Conservation (phyloP, 179 eudicot species). For the Beta macrorhiza region DNA sequence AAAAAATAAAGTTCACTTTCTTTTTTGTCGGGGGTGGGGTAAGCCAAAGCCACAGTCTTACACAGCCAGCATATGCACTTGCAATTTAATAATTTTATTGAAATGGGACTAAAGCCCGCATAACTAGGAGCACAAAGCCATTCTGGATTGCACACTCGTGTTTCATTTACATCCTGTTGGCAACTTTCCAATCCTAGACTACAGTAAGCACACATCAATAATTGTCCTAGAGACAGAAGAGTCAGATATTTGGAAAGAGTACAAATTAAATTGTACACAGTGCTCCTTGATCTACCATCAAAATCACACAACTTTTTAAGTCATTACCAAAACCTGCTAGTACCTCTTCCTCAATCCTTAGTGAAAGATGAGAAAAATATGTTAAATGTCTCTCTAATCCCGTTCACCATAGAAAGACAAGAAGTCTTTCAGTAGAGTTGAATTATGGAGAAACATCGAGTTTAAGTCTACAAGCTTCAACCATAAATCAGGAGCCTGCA, state of each 20-base stretch:
- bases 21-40: not conserved
- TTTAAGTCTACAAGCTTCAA: not conserved
- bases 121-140: too few relatives aligned
- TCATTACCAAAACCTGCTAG: not conserved
- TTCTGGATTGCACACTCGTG: not conserved
- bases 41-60: not conserved
- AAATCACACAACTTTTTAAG: not conserved
- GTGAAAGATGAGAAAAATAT: not conserved
- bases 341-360: not conserved
- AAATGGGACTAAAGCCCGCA: not conserved
- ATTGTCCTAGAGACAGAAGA: not conserved
- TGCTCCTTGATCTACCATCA: not conserved
- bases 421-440: not conserved
- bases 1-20: not conserved
- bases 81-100: not conserved
- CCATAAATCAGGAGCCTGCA: not conserved
- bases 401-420: not conserved
- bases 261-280: not conserved
- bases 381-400: not conserved
- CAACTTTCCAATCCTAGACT: not conserved
- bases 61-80: not conserved
- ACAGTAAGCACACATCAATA: not conserved
- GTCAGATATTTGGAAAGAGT: not conserved
- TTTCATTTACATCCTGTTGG: not conserved
- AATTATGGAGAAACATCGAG: not conserved